Evolutionary conservation across 2,329 filamentous ascomycete species (phyloP), one percentile per base, ranked within the genome.

Genomic region (Curvularia sp.): DNA sequence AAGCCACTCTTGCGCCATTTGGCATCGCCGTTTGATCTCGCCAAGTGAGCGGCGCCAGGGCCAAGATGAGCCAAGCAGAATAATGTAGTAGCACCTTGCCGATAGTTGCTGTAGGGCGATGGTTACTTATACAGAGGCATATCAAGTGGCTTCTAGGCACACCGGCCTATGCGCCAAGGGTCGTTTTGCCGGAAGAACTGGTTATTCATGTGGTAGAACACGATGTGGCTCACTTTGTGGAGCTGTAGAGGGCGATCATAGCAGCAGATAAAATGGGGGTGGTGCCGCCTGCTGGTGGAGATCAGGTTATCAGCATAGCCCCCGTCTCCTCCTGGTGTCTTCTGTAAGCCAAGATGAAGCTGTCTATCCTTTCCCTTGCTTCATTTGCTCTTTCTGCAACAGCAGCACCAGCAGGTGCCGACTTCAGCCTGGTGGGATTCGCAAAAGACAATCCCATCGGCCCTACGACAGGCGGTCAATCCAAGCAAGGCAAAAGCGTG

Each of bases 371-470:
- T 22, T 61, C 66, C 4, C 33, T 72, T 43, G 31, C 69, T 39
- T 60, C 64, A 4, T 50, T 71, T 18, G 54, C 64, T 5, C 56
- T 70, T 10, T 42, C 60, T 22, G 61, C 63, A 43, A 57, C 65
- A 15, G 65, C 72, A 33, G 47, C 48, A 2, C 72, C 71, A 1
- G 51, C 66, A 33, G 62, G 58, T 38, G 39, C 42, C 20, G 67
- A 72, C 55, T 76, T 71, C 54, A 58, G 57, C 30, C 70, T 75
- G 8, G 71, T 71, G 13, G 74, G 73, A 7, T 75, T 69, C 50
- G 73, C 60, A 28, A 75, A 74, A 56, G 70, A 75, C 47, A 76
- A 76, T 39, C 74, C 72, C 20, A 58, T 75, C 35, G 73, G 73
- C 13, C 52, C 71, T 22, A 75, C 73, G 2, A 75, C 71, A 33